Base-by-base conservation (phyloP, 768 basidiomycete genomes). In the Pleurotus djamor region DNA sequence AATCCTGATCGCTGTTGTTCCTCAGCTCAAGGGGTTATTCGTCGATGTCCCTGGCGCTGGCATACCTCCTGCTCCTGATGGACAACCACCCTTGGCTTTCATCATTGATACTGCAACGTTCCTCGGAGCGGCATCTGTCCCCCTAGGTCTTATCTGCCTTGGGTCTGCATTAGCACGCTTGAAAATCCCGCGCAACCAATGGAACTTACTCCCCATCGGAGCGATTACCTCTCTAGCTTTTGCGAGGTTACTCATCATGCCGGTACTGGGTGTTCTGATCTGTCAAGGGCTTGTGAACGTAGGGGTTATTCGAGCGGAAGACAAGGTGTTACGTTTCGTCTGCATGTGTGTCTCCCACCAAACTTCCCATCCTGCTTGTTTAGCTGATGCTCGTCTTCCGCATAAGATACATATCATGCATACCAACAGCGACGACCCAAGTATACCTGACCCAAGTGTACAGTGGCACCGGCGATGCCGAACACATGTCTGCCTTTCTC, bases 401-500 rank as follows among this genome's bases (percentile, higher is more conserved):
- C 56, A 6, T 14, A 60, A 86, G 84, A 60, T 83, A 87, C 64
- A 71, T 83, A 52, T 82, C 85, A 2, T 85, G 84, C 61, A 72
- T 86, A 9, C 87, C 87, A 0, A 83, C 85, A 0, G 83, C 84
- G 0, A 85, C 85, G 6, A 79, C 79, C 4, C 85, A 87, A 80
- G 86, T 88, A 0, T 81, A 79, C 58, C 69, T 89, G 38, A 88
- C 86, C 1, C 86, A 89, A 64, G 80, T 86, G 8, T 83, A 86
- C 65, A 87, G 85, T 48, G 85, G 83, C 2, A 86, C 84, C 1
- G 88, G 89, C 32, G 77, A 72, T 33, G 84, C 86, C 4, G 84
- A 86, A 50, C 80, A 87, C 63, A 69, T 89, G 4, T 76, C 85
- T 1, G 75, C 82, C 4, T 88, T 88, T 65, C 73, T 89, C 48